Base-by-base conservation (phyloP, 805 yeast species). In the Candida orba region DNA sequence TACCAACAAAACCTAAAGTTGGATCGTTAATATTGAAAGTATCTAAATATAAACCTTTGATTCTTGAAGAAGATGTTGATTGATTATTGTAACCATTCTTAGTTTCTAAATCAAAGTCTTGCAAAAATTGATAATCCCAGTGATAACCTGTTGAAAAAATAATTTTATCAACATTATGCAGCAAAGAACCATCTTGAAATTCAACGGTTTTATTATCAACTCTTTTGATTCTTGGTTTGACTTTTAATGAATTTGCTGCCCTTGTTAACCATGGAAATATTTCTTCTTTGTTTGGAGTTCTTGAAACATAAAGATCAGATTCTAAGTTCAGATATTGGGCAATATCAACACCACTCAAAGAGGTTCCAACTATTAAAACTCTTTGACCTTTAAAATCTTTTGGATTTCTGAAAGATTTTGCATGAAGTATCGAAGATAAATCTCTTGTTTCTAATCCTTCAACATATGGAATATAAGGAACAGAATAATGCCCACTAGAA, bases 281-380 rank as follows among this genome's bases (percentile, higher is more conserved):
- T 50, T 47, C 67, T 52, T 84, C 89, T 9, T 66, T 64, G 23
- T 72, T 81, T 86, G 91, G 84, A 49, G 81, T 80, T 44, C 95
- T 69, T 33, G 85, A 76, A 48, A 87, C 67, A 48, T 81, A 84
- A 43, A 84, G 69, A 48, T 47, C 60, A 46, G 50, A 60, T 40
- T 48, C 55, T 38, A 65, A 65, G 17, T 61, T 51, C 2, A 71
- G 55, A 44, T 73, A 72, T 51, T 71, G 75, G 15, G 67, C 52
- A 10, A 71, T 51, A 53, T 71, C 73, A 34, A 64, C 59, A 1
- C 73, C 63, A 51, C 71, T 64, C 17, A 72, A 59, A 25, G 66
- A 58, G 8, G 73, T 67, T 4, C 76, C 77, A 37, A 70, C 59
- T 15, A 71, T 52, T 40, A 73, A 44, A 3, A 73, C 70, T 34